phyloP scores from a whole-genome alignment of 345 rosid genomes.

The Abelmoschus esculentus region DNA sequence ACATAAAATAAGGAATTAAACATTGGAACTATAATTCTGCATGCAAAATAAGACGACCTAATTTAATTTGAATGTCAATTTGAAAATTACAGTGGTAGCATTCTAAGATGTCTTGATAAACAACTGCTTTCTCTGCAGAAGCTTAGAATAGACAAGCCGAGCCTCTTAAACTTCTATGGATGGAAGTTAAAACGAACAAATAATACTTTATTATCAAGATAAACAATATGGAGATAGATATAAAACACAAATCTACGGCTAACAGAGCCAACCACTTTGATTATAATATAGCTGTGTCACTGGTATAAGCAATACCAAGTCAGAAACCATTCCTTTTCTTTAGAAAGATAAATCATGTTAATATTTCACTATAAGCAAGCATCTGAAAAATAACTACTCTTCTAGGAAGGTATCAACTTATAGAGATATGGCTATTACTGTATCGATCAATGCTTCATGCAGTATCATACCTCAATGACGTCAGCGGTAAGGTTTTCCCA shows the following conservation, averaged over 20 bases:
- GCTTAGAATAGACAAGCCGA: not conserved
- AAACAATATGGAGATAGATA: too few species aligned
- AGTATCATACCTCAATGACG: conserved; percentile 47
- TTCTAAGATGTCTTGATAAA: not conserved
- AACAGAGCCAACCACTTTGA: not conserved
- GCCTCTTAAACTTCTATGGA: not conserved
- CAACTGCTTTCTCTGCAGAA: not conserved
- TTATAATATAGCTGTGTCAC: not conserved
- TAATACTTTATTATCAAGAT: not conserved
- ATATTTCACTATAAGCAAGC: not conserved
- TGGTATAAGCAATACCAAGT: not conserved
- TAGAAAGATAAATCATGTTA: not conserved
- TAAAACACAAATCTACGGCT: not conserved
- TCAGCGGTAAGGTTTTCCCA: conserved; percentile 57
- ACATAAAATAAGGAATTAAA: too few species aligned
- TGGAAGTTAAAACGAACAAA: not conserved
- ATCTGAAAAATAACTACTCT: not conserved
- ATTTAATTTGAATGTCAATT: not conserved
- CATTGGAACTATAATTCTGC: not conserved
- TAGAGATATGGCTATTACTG: not conserved
- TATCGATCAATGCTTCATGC: conserved; percentile 4
- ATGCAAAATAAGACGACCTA: not conserved
- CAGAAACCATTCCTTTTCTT: not conserved
- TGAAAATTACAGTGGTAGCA: not conserved
- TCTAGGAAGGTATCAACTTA: not conserved